Conservation (phyloP, 129 eudicot genomes). For the Pittosporum tobira region DNA sequence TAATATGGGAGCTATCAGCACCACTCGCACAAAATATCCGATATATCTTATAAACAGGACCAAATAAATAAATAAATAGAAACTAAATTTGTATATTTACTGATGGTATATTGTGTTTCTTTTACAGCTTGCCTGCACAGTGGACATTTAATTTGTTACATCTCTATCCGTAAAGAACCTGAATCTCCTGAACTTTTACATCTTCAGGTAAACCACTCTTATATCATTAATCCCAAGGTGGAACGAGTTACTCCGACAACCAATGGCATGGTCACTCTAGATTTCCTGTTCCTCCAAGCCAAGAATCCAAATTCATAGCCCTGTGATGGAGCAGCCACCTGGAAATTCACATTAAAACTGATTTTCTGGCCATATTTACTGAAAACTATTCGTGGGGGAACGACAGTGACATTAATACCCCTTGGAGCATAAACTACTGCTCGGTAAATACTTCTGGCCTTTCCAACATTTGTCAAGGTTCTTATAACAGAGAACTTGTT, state of each 20-base stretch:
- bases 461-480: slow-evolving; percentile 58
- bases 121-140: slow-evolving; percentile 6
- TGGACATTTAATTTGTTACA: slow-evolving; percentile 1
- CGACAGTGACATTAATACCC: slow-evolving; percentile 56
- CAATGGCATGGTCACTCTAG: slow-evolving; percentile 56
- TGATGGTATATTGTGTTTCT: slow-evolving; percentile 14
- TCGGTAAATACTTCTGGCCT: slow-evolving; percentile 33
- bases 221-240: slow-evolving; percentile 28
- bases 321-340: slow-evolving; percentile 46
- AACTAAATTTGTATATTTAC: slow-evolving; percentile 23
- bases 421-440: slow-evolving; percentile 48
- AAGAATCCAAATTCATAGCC: slow-evolving; percentile 71
- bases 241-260: slow-evolving; percentile 43
- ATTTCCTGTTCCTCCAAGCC: slow-evolving; percentile 50
- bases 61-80: slow-evolving; percentile 14
- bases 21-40: no score
- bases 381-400: slow-evolving; percentile 44
- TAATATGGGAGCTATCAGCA: neutral
- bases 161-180: slow-evolving; percentile 3
- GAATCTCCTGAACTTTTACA: slow-evolving; percentile 7
- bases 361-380: slow-evolving; percentile 46
- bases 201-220: neutral
- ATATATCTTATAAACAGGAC: no score
- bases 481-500: slow-evolving; percentile 41
- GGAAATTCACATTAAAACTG: slow-evolving; percentile 52